phyloP scores from a whole-genome alignment of 352 stramenopile species.

The Vaucheria bursata region DNA sequence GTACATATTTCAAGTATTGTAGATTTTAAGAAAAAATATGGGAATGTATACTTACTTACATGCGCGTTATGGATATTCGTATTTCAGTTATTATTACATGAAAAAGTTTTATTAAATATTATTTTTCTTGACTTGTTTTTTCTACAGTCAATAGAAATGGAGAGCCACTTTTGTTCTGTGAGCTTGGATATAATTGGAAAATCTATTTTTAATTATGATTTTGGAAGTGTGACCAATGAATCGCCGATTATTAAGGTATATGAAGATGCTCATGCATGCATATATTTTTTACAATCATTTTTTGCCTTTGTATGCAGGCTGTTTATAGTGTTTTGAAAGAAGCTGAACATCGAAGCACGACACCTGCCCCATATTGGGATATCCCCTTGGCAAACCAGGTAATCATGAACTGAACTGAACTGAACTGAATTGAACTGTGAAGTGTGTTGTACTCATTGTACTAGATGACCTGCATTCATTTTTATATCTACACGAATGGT shows the following conservation, averaged over 20 bases:
- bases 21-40: too few species aligned
- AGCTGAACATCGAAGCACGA: conserved; percentile 67
- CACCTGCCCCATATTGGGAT: conserved; percentile 67
- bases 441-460: too few species aligned
- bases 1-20: too few species aligned
- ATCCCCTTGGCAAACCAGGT: conserved; percentile 65
- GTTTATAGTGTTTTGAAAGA: conserved; percentile 56
- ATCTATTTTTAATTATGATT: conserved; percentile 72
- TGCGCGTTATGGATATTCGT: too few species aligned
- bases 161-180: conserved; percentile 48
- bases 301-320: conserved; percentile 1
- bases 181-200: conserved; percentile 71
- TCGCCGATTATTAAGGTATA: conserved; percentile 43
- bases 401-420: conserved; percentile 25
- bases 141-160: conserved; percentile 33
- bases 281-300: not conserved
- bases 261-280: not conserved
- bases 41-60: too few species aligned
- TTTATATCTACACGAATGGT: too few species aligned
- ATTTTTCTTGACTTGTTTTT: too few species aligned
- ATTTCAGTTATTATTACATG: too few species aligned
- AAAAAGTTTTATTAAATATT: too few species aligned
- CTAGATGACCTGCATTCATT: too few species aligned
- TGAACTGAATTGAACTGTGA: not conserved
- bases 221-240: conserved; percentile 60